Percentiles rank a stretch among this genome's conserved stretches.
These are phyloP conservation scores for Leccinum pachyderme DNA, from an alignment of 1,284 basidiomycete species.

Conservation along the genomic window DNA sequence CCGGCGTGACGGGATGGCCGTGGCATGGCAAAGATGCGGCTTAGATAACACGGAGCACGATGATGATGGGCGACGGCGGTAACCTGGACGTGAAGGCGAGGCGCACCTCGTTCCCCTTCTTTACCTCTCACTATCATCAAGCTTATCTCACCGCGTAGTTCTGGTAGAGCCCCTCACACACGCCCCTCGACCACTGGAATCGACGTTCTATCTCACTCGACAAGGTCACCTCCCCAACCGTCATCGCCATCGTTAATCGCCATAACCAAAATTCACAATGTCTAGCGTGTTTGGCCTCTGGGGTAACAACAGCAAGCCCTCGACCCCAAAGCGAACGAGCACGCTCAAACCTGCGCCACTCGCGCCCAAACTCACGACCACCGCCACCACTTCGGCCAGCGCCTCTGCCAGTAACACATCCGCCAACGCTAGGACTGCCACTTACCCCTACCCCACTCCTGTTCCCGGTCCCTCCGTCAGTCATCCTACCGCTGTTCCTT, in stretches of 20 bases:
- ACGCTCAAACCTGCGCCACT: slow-evolving; percentile 20
- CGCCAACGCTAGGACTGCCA: background rate
- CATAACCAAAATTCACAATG: background rate
- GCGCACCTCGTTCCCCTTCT: background rate
- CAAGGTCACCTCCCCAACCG: no score
- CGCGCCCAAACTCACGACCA: slow-evolving; percentile 25
- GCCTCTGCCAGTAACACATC: background rate
- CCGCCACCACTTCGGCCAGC: background rate
- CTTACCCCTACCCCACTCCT: background rate
- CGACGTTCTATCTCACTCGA: no score
- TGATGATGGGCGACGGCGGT: background rate
- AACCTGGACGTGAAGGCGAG: background rate
- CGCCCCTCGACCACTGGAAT: no score
- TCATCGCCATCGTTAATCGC: background rate
- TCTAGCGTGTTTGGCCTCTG: slow-evolving; percentile 8
- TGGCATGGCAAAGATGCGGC: background rate
- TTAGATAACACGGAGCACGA: background rate
- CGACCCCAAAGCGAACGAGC: slow-evolving; percentile 20
- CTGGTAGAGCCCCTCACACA: no score
- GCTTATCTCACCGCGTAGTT: no score
- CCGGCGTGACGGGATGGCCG: background rate
- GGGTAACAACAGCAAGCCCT: slow-evolving; percentile 3
- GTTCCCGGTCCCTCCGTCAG: background rate
- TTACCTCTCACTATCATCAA: background rate
- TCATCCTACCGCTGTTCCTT: background rate